A percentile compares a stretch with the other conserved stretches of the same genome.
Evolutionary conservation across 495 filamentous ascomycete genomes (phyloP).

Genomic region (Aspergillus bertholletiae): DNA sequence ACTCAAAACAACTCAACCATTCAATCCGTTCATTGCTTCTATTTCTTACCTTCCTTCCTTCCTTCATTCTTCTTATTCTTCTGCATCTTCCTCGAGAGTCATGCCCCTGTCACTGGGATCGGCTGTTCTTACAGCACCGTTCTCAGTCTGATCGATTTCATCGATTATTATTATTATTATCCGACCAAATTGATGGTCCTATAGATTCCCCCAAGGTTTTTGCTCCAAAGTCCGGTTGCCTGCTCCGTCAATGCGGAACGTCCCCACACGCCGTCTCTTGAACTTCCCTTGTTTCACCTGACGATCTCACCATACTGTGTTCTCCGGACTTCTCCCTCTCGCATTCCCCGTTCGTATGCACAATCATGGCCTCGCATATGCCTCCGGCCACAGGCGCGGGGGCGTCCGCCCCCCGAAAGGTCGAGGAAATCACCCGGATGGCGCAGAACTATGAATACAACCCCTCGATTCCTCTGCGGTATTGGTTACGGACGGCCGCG

Average conservation of each 20-base stretch:
- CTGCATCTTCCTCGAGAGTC: too few species aligned
- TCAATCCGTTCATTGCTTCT: not conserved
- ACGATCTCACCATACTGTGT: conserved; percentile 10
- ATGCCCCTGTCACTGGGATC: not conserved
- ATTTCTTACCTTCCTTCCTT: not conserved
- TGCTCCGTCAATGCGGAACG: conserved; percentile 25
- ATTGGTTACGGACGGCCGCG: conserved; percentile 79
- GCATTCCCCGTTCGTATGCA: not conserved
- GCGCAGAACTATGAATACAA: conserved; percentile 81
- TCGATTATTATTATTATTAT: not conserved
- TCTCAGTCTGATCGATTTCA: not conserved
- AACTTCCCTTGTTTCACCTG: conserved; percentile 8
- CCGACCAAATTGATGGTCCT: not conserved
- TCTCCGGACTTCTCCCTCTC: not conserved
- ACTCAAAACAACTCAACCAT: not conserved
- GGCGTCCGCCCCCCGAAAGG: conserved; percentile 54
- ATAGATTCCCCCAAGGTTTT: not conserved
- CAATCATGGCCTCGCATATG: conserved; percentile 28
- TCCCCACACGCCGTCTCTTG: conserved; percentile 10
- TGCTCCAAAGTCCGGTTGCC: not conserved
- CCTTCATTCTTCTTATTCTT: too few species aligned
- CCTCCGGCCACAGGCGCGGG: conserved; percentile 16
- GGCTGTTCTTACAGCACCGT: not conserved
- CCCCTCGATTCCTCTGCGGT: conserved; percentile 63
- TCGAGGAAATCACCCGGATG: conserved; percentile 65